Base-by-base conservation (phyloP, 257 asterid genomes). In the Petunia axillaris region DNA sequence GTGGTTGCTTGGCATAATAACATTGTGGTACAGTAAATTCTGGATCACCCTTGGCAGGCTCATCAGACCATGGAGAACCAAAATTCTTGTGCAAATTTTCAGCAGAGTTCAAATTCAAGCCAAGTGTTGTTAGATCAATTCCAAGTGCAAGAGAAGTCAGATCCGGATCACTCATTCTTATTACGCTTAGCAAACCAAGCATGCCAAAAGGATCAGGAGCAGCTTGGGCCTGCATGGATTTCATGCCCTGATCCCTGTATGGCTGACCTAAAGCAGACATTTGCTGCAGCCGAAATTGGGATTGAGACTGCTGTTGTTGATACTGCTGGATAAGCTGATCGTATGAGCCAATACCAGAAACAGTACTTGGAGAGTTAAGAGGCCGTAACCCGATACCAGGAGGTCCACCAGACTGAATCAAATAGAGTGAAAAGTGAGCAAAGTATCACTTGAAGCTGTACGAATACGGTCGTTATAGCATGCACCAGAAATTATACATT, bases 51-150 rank as follows among this genome's bases (percentile, higher is more conserved):
- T 90, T 94, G 78, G 93, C 90, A 15, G 98, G 98, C 83, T 91
- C 98, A 39, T 96, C 98, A 13, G 99, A 90, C 98, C 98, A 96
- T 13, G 99, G 99, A 71, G 99, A 94, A 79, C 94, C 93, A 83
- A 94, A 96, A 4, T 91, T 86, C 83, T 93, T 96, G 87, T 92
- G 88, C 76, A 96, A 97, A 88, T 89, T 91, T 85, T 96, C 99
- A 4, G 91, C 67, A 74, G 99, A 94, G 90, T 91, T 96, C 92
- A 96, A 84, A 87, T 96, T 92, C 90, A 96, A 87, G 79, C 98
- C 99, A 65, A 96, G 97, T 4, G 98, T 90, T 9, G 98, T 94
- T 64, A 94, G 89, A 86, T 96, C 99, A 64, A 93, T 91, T 86
- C 99, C 99, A 78, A 92, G 98, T 50, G 98, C 95, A 83, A 94